Evolutionary conservation across 768 basidiomycete species (phyloP), one percentile per base, ranked within the genome.

Genomic region (Podaxis sp.): DNA sequence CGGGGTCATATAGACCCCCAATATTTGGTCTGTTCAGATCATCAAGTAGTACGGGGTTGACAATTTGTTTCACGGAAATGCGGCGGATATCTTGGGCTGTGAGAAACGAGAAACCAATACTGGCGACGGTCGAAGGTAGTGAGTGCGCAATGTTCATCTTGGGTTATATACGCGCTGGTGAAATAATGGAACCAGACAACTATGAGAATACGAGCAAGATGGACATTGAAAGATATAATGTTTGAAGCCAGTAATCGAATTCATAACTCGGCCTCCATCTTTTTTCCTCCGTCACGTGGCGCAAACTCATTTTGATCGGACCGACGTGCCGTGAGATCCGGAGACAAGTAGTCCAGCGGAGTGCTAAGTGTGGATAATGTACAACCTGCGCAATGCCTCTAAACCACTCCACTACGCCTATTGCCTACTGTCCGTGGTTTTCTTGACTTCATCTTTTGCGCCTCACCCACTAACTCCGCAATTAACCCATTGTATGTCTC

Each of bases 1-100:
- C 90, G 46, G 95, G 92, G 77, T 99, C 97, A 70, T 99, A 99
- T 50, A 99, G 80, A 62, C 95, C 96, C 26, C 94, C 95, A 60
- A 84, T 79, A 69, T 93, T 99, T 2, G 97, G 97, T 67, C 91
- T 80, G 73, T 96, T 95, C 40, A 98, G 78, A 73, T 96, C 94
- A 78, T 99, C 95, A 66, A 99, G 84, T 46, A 99, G 85, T 63
- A 91, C 82, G 2, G 95, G 91, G 74, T 99, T 99, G 58, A 94
- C 84, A 66, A 99, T 90, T 78, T 97, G 94, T 78, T 97, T 96
- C 71, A 99, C 96, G n/a, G 95, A 96, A 71, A 99, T 94, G 62
- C 90, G 86, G 50, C 91, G 87, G 71, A 98, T 83, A 75, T 99
- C 96, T 68, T 91, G 84, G 13, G 93, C 80, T 15, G 90, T 86